A percentile compares a stretch with the other conserved stretches of the same genome.
Conservation (phyloP, 805 yeast genomes). For the Millerago galiae region DNA sequence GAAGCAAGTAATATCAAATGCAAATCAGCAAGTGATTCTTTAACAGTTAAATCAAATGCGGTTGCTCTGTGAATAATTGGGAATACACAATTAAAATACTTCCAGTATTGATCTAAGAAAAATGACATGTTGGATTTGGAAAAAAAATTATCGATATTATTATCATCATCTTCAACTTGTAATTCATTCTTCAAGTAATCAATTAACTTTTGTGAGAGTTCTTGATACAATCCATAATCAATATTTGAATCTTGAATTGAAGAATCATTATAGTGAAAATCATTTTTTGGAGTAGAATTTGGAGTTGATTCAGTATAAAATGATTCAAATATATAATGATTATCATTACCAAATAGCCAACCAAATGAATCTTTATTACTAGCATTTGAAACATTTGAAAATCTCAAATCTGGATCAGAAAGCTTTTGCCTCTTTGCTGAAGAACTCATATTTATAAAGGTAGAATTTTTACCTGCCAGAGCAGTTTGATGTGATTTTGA, state of each 20-base stretch:
- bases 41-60: neutral
- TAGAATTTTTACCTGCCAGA: neutral
- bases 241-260: neutral
- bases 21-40: slow-evolving; percentile 2
- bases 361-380: slow-evolving; percentile 18
- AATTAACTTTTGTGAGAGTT: neutral
- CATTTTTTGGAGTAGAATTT: neutral
- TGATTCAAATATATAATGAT: neutral
- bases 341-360: slow-evolving; percentile 20
- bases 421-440: neutral
- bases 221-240: slow-evolving; percentile 1
- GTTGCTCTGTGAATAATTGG: slow-evolving; percentile 36
- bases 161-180: neutral
- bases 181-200: neutral
- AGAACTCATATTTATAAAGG: neutral
- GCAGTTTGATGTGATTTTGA: slow-evolving; percentile 19
- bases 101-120: slow-evolving; percentile 28
- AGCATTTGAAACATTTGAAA: slow-evolving; percentile 14
- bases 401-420: slow-evolving; percentile 1
- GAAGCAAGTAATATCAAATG: slow-evolving; percentile 14
- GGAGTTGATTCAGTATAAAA: neutral
- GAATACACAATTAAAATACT: slow-evolving; percentile 28
- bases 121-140: slow-evolving; percentile 13
- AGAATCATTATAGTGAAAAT: neutral
- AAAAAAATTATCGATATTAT: slow-evolving; percentile 1